Base-by-base conservation (phyloP, 176 grass and related monocot genomes). In the Pontederia crassipes region DNA sequence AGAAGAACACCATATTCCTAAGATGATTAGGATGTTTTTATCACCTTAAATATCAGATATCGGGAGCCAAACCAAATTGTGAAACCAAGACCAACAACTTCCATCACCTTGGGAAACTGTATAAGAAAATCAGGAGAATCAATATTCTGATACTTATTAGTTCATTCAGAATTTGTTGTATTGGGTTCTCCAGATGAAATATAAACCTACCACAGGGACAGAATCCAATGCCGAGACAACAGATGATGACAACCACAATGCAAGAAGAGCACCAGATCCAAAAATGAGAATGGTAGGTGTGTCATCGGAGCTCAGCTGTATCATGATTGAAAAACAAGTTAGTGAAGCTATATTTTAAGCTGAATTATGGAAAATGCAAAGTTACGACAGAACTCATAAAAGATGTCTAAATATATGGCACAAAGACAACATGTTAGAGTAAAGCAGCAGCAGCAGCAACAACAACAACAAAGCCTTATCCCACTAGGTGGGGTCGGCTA, bases 191-290 rank as follows among this genome's bases (percentile, higher is more conserved):
- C 12, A 47, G 11, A n/a, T n/a, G 64, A 53, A 9, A 56, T 11
- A 28, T 24, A 17, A 12, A 59, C 81, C 10, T 81, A 95, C 85
- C 76, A 95, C 46, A 57, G 82, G 89, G 64, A 86, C 68, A 8
- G 89, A 95, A 73, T 95, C 79, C 35, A 95, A 12, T 63, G 76
- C 71, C 77, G 85, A 89, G 82, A 85, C 64, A 47, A 95, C 56
- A 57, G 81, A 72, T 47, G 82, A 85, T 66, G 85, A 85, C 51
- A 89, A 59, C 85, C 82, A 83, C 57, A 95, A 49, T 64, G 82
- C 62, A 72, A 82, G 67, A 71, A 85, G 45, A 63, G 74, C 49
- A 27, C 76, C 81, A 54, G 76, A 72, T 27, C 89, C 89, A 57
- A 83, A 89, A 40, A 95, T 32, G 9, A 95, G 70, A 46, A 63